Base-by-base conservation (phyloP, 2,329 filamentous ascomycete species). In the Fusarium mexicanum region DNA sequence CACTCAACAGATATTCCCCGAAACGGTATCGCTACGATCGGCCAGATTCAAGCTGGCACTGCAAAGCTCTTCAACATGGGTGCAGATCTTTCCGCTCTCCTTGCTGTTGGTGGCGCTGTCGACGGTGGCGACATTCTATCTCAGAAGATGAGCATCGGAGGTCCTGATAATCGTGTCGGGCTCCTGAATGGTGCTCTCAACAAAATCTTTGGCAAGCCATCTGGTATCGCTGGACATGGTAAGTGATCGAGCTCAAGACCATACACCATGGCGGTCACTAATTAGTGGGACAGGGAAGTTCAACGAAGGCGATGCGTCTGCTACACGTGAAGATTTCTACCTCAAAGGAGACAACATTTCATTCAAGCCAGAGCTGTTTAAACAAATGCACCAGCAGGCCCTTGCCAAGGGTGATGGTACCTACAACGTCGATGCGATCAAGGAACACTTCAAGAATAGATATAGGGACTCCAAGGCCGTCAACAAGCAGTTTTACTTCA, bases 401-500 rank as follows among this genome's bases (percentile, higher is more conserved):
- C 59, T 72, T 1, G 50, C 68, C 7, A 72, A 69, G 26, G 68
- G 70, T 1, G 68, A 72, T 4, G 68, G 70, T 11, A 72, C 70
- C 24, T 72, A 72, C 29, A 72, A 24, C 26, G 54, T 72, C 29
- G 68, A 64, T 13, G 70, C 64, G 5, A 47, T 72, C 44, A 72
- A 72, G 31, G 64, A 72, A 40, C 70, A 72, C 17, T 72, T 72
- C 41, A 72, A 72, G 53, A 72, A 68, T 35, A 38, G 70, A 41
- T 72, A 72, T 24, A 14, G 38, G 11, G 59, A 53, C 7, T 72
- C 68, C 13, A 72, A 72, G 31, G 70, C 64, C 1, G 48, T 24
- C 8, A 72, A 72, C 35, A 72, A 60, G 17, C 70, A 72, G 44
- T 72, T 72, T 26, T 72, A 72, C 38, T 72, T 72, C 20, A 72